Conservation (phyloP, 805 yeast genomes). For the Metschnikowia gelsemii region DNA sequence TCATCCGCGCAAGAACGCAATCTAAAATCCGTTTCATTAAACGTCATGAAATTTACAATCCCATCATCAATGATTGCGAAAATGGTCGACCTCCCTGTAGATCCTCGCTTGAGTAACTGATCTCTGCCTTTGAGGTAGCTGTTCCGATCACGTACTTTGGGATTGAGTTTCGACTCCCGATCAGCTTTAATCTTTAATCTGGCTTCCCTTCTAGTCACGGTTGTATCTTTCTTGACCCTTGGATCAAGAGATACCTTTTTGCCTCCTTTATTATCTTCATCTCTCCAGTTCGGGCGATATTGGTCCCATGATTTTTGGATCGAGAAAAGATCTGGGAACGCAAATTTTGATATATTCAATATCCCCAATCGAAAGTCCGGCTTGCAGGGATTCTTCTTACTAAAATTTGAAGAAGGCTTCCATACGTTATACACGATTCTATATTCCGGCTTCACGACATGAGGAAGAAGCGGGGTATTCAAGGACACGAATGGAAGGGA, state of each 20-base stretch:
- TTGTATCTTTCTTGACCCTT: neutral
- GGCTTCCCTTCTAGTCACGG: constrained; percentile 26
- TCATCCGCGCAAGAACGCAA: constrained; percentile 14
- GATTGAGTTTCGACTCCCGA: constrained; percentile 29
- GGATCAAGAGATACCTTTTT: constrained; percentile 9
- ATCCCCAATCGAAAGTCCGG: constrained; percentile 78
- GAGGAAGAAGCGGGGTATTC: constrained; percentile 11
- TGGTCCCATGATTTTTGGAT: constrained; percentile 33
- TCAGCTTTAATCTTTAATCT: constrained; percentile 26
- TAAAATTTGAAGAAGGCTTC: constrained; percentile 76
- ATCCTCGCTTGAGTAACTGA: constrained; percentile 51
- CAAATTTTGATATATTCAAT: constrained; percentile 43
- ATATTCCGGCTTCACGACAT: constrained; percentile 17
- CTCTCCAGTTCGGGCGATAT: neutral
- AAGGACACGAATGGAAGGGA: constrained; percentile 22
- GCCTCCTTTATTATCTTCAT: neutral
- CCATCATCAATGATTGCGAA: constrained; percentile 79
- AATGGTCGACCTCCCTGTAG: constrained; percentile 45
- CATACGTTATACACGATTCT: constrained; percentile 65
- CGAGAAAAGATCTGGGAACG: constrained; percentile 49
- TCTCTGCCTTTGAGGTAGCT: constrained; percentile 33
- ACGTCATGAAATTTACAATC: constrained; percentile 60
- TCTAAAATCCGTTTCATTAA: constrained; percentile 52
- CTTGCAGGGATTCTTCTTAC: constrained; percentile 62
- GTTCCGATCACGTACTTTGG: constrained; percentile 26